These are phyloP conservation scores for Botryosphaeria dothidea DNA, from an alignment of 2,329 filamentous ascomycete genomes.

Conservation along the genomic window DNA sequence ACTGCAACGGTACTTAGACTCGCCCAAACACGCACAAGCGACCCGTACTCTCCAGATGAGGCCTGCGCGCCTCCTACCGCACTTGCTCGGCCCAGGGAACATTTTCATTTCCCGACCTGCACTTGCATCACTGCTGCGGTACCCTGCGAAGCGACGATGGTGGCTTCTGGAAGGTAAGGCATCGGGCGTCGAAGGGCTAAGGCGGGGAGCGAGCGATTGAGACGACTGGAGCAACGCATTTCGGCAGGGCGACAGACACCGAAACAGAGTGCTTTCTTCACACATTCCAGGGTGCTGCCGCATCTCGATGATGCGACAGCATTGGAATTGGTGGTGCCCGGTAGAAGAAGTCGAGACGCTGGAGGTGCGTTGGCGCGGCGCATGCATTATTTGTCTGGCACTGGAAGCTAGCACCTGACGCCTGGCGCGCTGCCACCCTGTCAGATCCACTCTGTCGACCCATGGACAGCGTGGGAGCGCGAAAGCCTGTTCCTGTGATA, in stretches of 20 bases:
- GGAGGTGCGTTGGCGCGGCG: conserved; percentile 11
- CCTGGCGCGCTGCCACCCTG: conserved; percentile 9
- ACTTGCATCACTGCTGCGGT: neutral
- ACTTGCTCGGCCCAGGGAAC: neutral
- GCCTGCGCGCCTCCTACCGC: neutral
- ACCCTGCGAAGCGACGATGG: neutral
- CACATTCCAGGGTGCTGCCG: neutral
- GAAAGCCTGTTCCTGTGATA: neutral
- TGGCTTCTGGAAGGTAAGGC: neutral
- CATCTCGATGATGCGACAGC: conserved; percentile 3
- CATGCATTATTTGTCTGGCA: conserved; percentile 11
- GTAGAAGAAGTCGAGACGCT: conserved; percentile 5
- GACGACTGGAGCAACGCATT: conserved; percentile 10
- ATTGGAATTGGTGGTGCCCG: neutral
- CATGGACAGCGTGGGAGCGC: neutral
- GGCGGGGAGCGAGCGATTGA: neutral
- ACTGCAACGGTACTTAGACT: neutral
- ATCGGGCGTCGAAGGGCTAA: neutral
- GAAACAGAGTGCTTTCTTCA: conserved; percentile 6
- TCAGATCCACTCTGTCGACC: conserved; percentile 10
- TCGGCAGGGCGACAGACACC: neutral
- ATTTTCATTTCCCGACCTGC: neutral
- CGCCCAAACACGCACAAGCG: neutral
- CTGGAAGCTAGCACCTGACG: neutral
- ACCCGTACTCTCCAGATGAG: neutral